These are phyloP conservation scores for Beauveria sp. DNA, from an alignment of 2,329 filamentous ascomycete genomes.

Conservation along the genomic window DNA sequence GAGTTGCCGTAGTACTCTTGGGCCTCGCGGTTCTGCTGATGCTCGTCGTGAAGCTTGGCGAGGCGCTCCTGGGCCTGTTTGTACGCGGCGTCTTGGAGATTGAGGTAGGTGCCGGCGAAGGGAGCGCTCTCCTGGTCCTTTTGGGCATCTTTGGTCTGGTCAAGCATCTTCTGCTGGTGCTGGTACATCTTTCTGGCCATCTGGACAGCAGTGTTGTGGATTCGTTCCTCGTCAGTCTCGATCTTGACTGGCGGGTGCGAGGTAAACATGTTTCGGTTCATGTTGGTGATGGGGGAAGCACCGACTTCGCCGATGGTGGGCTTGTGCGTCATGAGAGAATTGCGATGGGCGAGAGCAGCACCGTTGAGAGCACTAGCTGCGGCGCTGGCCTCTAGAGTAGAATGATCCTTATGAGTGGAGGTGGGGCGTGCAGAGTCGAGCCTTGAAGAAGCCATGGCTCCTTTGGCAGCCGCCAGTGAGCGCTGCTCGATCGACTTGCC, in stretches of 20 bases:
- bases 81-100: slow-evolving; percentile 79
- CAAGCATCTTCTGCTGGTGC: slow-evolving; percentile 55
- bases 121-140: slow-evolving; percentile 22
- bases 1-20: slow-evolving; percentile 68
- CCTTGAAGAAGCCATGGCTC: slow-evolving; percentile 58
- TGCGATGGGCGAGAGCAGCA: slow-evolving; percentile 58
- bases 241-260: slow-evolving; percentile 63
- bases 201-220: slow-evolving; percentile 75
- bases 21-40: slow-evolving; percentile 54
- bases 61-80: slow-evolving; percentile 78
- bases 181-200: slow-evolving; percentile 87
- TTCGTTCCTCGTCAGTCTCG: slow-evolving; percentile 68
- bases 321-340: slow-evolving; percentile 33
- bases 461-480: slow-evolving; percentile 68
- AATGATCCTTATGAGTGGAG: slow-evolving; percentile 23
- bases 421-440: slow-evolving; percentile 17
- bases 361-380: slow-evolving; percentile 63
- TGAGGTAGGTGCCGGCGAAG: slow-evolving; percentile 49
- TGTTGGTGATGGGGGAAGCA: slow-evolving; percentile 58
- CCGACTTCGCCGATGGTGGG: slow-evolving; percentile 52
- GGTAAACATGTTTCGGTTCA: slow-evolving; percentile 70
- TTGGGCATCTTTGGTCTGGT: slow-evolving; percentile 38
- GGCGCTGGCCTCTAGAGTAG: slow-evolving; percentile 51
- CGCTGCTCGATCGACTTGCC: slow-evolving; percentile 45
- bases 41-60: slow-evolving; percentile 68